Conservation (phyloP, 139 green algal genomes). For the Axilococcus clingmanii region DNA sequence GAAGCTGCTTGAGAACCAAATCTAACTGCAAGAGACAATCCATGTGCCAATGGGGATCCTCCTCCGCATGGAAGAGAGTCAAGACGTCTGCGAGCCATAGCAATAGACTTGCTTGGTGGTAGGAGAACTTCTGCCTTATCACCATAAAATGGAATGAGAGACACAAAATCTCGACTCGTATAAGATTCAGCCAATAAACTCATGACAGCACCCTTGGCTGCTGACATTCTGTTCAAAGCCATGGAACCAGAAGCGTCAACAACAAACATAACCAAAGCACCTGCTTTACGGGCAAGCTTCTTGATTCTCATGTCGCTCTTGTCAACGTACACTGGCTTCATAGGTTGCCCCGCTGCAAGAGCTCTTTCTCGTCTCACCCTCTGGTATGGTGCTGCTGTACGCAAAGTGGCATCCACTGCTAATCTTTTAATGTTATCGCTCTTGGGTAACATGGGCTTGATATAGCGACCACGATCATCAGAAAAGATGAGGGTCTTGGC, state of each 20-base stretch:
- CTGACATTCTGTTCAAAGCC: conserved; percentile 97
- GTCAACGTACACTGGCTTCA: conserved; percentile 87
- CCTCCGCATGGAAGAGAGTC: conserved; percentile 94
- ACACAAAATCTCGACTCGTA: conserved; percentile 89
- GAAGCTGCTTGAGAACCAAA: conserved; percentile 60
- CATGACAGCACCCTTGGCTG: conserved; percentile 95
- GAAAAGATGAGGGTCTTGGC: conserved; percentile 97
- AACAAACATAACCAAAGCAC: conserved; percentile 83
- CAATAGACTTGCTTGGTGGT: conserved; percentile 93
- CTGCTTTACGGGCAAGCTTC: conserved; percentile 91
- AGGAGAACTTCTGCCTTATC: conserved; percentile 96
- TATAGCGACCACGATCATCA: conserved; percentile 83
- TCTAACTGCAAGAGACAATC: conserved; percentile 69
- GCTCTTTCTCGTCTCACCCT: conserved; percentile 35
- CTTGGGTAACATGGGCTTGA: conserved; percentile 99
- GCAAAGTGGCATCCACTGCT: conserved; percentile 94
- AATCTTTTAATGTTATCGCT: conserved; percentile 74
- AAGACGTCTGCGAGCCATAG: conserved; percentile 89
- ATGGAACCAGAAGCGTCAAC: conserved; percentile 87
- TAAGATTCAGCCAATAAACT: conserved; percentile 88
- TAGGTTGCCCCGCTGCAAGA: conserved; percentile 9
- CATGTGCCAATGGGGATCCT: conserved; percentile 93
- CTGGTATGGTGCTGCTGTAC: conserved; percentile 93
- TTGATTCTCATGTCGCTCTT: conserved; percentile 95
- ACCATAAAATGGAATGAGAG: conserved; percentile 95